A percentile compares a stretch with the other conserved stretches of the same genome.
Conservation (phyloP, 768 basidiomycete species). For the Lyophyllum semitale region DNA sequence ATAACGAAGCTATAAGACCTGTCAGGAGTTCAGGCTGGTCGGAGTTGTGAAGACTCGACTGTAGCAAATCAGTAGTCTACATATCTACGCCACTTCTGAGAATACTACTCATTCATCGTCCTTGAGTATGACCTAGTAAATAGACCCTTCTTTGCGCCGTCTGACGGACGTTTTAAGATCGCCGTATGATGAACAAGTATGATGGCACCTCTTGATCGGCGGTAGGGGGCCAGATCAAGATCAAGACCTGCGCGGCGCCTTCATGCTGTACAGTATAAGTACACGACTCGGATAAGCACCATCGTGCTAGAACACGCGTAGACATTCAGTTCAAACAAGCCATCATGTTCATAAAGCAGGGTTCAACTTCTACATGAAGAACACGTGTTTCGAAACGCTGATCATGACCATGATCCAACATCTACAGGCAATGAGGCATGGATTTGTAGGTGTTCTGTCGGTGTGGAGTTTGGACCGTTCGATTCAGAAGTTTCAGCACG, state of each 20-base stretch:
- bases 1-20: too few relatives aligned
- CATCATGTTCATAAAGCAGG: neutral
- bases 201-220: too few relatives aligned
- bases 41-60: too few relatives aligned
- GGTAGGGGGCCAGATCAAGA: neutral
- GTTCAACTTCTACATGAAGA: neutral
- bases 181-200: too few relatives aligned
- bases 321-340: neutral
- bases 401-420: neutral
- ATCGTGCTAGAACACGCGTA: neutral
- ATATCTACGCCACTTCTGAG: too few relatives aligned
- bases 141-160: too few relatives aligned
- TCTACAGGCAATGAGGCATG: neutral
- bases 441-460: neutral
- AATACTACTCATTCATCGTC: too few relatives aligned
- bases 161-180: too few relatives aligned
- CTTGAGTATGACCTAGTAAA: too few relatives aligned
- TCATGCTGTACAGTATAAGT: neutral
- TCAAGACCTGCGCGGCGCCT: neutral
- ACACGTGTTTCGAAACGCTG: neutral
- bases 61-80: too few relatives aligned
- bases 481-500: neutral
- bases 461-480: neutral
- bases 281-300: too few relatives aligned
- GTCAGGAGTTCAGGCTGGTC: too few relatives aligned